Evolutionary conservation across 495 filamentous ascomycete genomes (phyloP), one percentile per base, ranked within the genome.

Genomic region (Lasiosphaeriaceae sp.): DNA sequence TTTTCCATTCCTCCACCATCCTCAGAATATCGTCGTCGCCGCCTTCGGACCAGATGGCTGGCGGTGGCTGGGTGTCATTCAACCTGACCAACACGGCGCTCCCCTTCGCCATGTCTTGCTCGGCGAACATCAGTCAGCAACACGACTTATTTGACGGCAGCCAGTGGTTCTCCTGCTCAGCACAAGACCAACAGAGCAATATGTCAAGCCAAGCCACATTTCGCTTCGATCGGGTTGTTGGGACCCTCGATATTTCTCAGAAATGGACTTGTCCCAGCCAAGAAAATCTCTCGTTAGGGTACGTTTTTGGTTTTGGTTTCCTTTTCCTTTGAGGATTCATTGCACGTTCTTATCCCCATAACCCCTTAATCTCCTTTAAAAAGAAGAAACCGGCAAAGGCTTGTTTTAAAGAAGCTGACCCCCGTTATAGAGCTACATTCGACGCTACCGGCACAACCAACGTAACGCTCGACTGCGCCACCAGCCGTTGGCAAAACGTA

Each of bases 91-190:
- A 63, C 57, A 21, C 46, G 19, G 63, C 59, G 21, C 21, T 62
- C 6, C 46, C 48, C 7, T 54, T 19, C 54, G 50, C 51, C 11
- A 63, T 66, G 19, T 12, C 53, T 22, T 77, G 74, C 66, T 63
- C 55, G 24, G 73, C 65, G 20, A 24, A 35, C 44, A 73, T 68
- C 66, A 58, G 48, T 52, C 63, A 68, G 56, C 56, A 71, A 11
- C n/a, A n/a, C 2, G 68, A 74, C 22, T 77, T 77, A 54, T 76
- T 76, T 62, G 74, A 73, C 59, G 70, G 72, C 47, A 66, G 66
- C 43, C 31, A 71, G 34, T 49, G 55, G 24, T 75, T 71, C 65
- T 51, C 52, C 2, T 77, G 74, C 65, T 17, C 37, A 17, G 31
- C 19, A 7, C 39, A 50, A 5, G 34, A 17, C 9, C 29, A 37